Percentiles rank a stretch among this genome's conserved stretches.
phyloP scores from a whole-genome alignment of 139 green algal genomes.

The Chlorella sp. region DNA sequence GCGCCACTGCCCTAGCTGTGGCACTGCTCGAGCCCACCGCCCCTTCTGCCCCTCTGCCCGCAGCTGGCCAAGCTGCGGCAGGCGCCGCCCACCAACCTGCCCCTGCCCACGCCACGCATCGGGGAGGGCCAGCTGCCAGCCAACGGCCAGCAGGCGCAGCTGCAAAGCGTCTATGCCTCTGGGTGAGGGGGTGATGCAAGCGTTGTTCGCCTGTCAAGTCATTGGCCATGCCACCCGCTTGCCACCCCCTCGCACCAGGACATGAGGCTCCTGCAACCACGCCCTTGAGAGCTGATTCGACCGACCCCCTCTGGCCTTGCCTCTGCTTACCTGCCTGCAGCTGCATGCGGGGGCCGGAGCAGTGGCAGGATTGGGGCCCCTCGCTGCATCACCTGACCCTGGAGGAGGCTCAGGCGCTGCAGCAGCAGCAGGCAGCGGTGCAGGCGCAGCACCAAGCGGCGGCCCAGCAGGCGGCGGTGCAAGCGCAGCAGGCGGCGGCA shows the following conservation, averaged over 20 bases:
- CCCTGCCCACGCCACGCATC: slow-evolving; percentile 23
- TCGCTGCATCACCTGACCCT: not conserved
- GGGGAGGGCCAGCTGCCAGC: not conserved
- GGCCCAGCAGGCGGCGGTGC: not conserved
- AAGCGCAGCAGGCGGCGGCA: slow-evolving; percentile 5
- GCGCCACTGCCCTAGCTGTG: no score
- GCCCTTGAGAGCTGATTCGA: not conserved
- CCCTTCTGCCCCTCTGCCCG: not conserved
- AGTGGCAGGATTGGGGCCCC: slow-evolving; percentile 21
- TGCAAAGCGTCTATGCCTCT: not conserved
- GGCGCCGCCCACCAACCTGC: slow-evolving; percentile 8
- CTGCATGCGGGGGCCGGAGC: slow-evolving; percentile 14
- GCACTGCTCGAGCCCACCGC: no score
- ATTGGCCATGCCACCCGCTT: not conserved
- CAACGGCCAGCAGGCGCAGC: not conserved
- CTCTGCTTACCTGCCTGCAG: not conserved
- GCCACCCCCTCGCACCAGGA: not conserved
- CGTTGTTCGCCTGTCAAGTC: not conserved
- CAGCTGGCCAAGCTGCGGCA: slow-evolving; percentile 30
- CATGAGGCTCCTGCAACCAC: not conserved
- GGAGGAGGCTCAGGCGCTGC: not conserved
- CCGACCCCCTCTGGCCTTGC: not conserved
- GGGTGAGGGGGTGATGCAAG: not conserved
- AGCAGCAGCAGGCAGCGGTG: slow-evolving; percentile 15
- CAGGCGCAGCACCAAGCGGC: not conserved